These are phyloP conservation scores for Prunus persica DNA, from an alignment of 306 rosid species.

Conservation along the genomic window Prunus_persica_NCBIv2 NC_034012.1:335501-336000, in stretches of 20 bases:
- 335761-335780: not conserved
- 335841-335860: too few species aligned
- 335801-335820: not conserved
- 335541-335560: slow-evolving; percentile 4
- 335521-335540: not conserved
- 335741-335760: not conserved
- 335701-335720: not conserved
- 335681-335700: slow-evolving; percentile 6
- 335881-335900: not conserved
- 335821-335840: not conserved
- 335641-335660: slow-evolving; percentile 4
- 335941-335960: too few species aligned
- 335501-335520: not conserved
- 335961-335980: too few species aligned
- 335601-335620: slow-evolving; percentile 9
- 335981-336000: too few species aligned
- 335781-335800: slow-evolving; percentile 2
- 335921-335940: too few species aligned
- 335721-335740: not conserved
- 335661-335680: not conserved
- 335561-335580: slow-evolving; percentile 6
- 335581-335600: not conserved
- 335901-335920: too few species aligned
- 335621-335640: slow-evolving; percentile 9
- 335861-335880: not conserved